Evolutionary conservation across 768 basidiomycete species (phyloP), one percentile per base, ranked within the genome.

Genomic region (Candolleomyces efflorescens): DNA sequence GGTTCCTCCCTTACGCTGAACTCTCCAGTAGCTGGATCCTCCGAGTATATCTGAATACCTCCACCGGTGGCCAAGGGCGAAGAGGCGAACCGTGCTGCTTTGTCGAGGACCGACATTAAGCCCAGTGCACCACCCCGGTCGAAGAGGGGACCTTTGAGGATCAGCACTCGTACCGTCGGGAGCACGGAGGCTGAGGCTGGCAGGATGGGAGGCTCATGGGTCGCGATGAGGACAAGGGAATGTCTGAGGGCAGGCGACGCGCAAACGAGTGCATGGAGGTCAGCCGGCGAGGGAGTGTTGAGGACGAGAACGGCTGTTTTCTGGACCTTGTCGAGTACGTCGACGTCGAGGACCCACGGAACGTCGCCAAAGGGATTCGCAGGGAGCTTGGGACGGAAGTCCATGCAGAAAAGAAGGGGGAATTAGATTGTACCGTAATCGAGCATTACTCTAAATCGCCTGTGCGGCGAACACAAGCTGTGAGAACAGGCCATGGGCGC

Each of bases 211-310:
- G 38, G 41, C 2, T 65, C 60, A 63, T 78, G 74, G 0, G 78
- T 75, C 0, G 77, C 78, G 48, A 78, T 63, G 41, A 81, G 60
- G n/a, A 81, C 41, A 24, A 79, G 71, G 0, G 72, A 69, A 9
- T 67, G 50, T 5, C 67, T 38, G 11, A 79, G 73, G 24, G 62
- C 64, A 0, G 67, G 61, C 12, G 24, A 32, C 0, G 76, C 74
- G n/a, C 67, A 62, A 11, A 76, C 60, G 1, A 81, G 64, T 0
- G 77, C 73, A 7, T 60, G 60, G 17, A 81, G 65, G 59, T 76
- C 76, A 12, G 65, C 54, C 17, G 59, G 57, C 0, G 66, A 58
- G 0, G 78, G 76, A 2, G 73, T 75, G 54, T 76, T 77, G 26
- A 79, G 69, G 36, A 78, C 58, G 60, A 80, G 73, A 44, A 80